A percentile compares a stretch with the other conserved stretches of the same genome.
Evolutionary conservation across 208 protist species (phyloP).

Genomic region (Phytomonas serpens): DNA sequence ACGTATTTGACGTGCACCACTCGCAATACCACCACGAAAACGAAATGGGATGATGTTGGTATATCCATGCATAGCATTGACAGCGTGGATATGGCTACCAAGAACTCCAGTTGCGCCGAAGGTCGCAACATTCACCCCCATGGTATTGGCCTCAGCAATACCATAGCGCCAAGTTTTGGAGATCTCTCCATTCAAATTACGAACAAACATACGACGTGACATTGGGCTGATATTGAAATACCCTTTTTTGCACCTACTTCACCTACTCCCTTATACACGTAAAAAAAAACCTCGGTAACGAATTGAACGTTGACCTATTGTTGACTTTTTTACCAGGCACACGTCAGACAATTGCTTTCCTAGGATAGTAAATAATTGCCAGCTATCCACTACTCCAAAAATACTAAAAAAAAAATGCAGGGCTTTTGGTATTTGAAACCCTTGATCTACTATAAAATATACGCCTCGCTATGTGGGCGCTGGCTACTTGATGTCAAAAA

Average conservation of each 20-base stretch:
- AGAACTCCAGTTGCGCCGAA: conserved; percentile 84
- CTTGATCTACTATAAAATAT: not conserved
- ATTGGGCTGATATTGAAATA: conserved; percentile 19
- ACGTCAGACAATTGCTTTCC: not conserved
- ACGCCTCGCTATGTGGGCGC: not conserved
- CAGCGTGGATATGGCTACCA: conserved; percentile 61
- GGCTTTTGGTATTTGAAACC: not conserved
- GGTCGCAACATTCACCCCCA: conserved; percentile 79
- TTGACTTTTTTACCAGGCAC: not conserved
- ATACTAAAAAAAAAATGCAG: not conserved
- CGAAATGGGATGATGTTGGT: conserved; percentile 83
- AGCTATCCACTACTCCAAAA: not conserved
- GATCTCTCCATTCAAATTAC: conserved; percentile 82
- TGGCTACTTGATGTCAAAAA: not conserved
- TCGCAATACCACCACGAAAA: conserved; percentile 72
- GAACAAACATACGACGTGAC: conserved; percentile 81
- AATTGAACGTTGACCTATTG: not conserved
- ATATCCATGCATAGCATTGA: conserved; percentile 74
- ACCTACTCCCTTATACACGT: not conserved
- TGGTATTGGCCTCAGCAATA: conserved; percentile 65
- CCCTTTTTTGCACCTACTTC: not conserved
- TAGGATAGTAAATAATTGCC: not conserved
- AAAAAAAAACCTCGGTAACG: not conserved
- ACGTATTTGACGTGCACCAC: conserved; percentile 64
- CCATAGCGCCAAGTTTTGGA: conserved; percentile 75